phyloP scores from a whole-genome alignment of 2,329 filamentous ascomycete genomes.

The Talaromyces atroroseus region DNA sequence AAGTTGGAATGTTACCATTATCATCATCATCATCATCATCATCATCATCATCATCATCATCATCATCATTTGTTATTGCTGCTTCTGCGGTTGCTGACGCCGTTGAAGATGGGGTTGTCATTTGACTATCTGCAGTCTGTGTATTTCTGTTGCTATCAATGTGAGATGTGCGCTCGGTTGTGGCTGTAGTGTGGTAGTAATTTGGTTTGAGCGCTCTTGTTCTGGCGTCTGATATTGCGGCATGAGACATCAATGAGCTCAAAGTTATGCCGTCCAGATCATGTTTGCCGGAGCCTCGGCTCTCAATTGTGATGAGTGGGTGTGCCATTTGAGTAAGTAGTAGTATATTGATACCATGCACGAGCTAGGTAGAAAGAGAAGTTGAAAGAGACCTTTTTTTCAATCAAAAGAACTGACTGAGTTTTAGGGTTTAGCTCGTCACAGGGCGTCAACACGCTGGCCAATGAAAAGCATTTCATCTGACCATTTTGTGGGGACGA shows the following conservation, averaged over 20 bases:
- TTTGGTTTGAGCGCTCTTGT: not conserved
- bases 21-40: too few relatives aligned
- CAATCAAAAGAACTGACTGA: not conserved
- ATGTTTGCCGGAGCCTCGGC: not conserved
- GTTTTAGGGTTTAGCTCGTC: not conserved
- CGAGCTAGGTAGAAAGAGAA: not conserved
- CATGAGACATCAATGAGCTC: not conserved
- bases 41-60: too few relatives aligned
- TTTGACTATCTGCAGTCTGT: not conserved
- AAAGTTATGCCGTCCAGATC: not conserved
- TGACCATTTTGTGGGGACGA: not conserved
- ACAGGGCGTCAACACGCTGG: not conserved
- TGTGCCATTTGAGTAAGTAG: not conserved
- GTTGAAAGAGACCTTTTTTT: not conserved
- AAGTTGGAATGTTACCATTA: constrained; percentile 1
- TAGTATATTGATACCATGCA: not conserved
- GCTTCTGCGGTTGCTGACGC: not conserved
- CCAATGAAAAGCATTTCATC: not conserved
- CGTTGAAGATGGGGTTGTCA: not conserved
- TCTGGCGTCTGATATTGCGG: not conserved
- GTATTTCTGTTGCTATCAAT: not conserved
- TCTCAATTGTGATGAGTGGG: not conserved
- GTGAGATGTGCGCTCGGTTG: not conserved
- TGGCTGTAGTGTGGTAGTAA: not conserved
- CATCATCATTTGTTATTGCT: not conserved